These are phyloP conservation scores for Eucalyptus polyanthemos DNA, from an alignment of 345 rosid genomes.

Conservation along the genomic window DNA sequence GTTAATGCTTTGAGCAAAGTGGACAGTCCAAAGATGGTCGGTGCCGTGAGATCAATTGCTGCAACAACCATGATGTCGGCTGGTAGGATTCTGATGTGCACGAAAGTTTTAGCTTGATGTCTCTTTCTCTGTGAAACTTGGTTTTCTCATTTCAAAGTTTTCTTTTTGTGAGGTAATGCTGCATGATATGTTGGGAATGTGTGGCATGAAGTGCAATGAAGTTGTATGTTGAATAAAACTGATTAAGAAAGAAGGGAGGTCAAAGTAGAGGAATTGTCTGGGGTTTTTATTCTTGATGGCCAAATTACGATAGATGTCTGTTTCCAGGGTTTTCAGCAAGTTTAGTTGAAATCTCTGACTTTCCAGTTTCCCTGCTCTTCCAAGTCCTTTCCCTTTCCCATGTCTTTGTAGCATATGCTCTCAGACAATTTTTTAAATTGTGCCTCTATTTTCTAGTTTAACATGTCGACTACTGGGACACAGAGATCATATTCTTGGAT, in stretches of 20 bases:
- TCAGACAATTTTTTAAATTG: background rate
- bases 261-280: background rate
- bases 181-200: background rate
- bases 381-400: background rate
- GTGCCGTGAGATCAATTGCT: slow-evolving; percentile 10
- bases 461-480: background rate
- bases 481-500: background rate
- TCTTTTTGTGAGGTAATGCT: background rate
- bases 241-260: background rate
- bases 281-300: background rate
- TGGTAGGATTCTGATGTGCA: slow-evolving; percentile 14
- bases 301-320: background rate
- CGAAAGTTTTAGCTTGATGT: background rate
- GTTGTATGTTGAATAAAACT: background rate
- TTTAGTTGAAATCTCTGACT: background rate
- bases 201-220: background rate
- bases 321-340: background rate
- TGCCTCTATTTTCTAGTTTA: background rate
- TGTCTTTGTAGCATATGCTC: background rate
- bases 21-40: slow-evolving; percentile 15
- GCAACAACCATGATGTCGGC: slow-evolving; percentile 38
- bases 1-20: slow-evolving; percentile 17
- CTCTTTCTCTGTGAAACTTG: background rate
- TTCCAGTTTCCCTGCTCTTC: background rate
- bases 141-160: background rate